Evolutionary conservation across 2,329 filamentous ascomycete genomes (phyloP).

Genomic region (Trichoderma brevicompactum): DNA sequence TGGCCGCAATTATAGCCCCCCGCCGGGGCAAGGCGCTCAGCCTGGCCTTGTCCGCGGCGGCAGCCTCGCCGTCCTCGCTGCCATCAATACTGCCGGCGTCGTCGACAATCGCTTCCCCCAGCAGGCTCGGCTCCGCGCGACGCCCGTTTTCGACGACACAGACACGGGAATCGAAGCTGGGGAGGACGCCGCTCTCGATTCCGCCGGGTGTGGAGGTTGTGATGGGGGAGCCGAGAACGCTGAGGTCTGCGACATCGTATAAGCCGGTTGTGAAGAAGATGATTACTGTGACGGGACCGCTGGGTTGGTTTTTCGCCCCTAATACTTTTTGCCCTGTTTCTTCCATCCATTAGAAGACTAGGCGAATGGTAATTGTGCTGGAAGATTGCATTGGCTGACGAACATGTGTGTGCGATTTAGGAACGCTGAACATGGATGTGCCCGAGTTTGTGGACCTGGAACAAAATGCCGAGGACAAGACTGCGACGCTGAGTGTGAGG

Average conservation of each 20-base stretch:
- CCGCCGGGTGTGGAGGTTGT: constrained; percentile 82
- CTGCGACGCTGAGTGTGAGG: constrained; percentile 70
- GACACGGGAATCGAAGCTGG: constrained; percentile 77
- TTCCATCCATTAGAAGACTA: constrained; percentile 10
- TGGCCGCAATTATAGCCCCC: constrained; percentile 65
- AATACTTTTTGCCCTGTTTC: neutral
- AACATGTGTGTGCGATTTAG: constrained; percentile 46
- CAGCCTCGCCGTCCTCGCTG: constrained; percentile 30
- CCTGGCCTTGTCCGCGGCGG: constrained; percentile 56
- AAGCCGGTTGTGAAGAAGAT: constrained; percentile 66
- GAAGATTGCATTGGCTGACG: constrained; percentile 22
- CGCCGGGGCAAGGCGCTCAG: constrained; percentile 64
- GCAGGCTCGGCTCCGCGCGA: constrained; percentile 36
- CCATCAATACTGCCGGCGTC: constrained; percentile 6
- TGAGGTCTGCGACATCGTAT: constrained; percentile 61
- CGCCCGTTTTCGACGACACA: constrained; percentile 71
- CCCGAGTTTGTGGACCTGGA: constrained; percentile 76
- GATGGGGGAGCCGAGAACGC: constrained; percentile 64
- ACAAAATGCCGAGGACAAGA: constrained; percentile 65
- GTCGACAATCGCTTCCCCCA: constrained; percentile 37
- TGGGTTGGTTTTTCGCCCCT: constrained; percentile 59
- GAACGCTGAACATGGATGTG: constrained; percentile 76
- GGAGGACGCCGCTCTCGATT: constrained; percentile 76
- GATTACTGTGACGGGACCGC: constrained; percentile 78
- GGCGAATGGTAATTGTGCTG: neutral